Conservation (phyloP, 2,329 filamentous ascomycete genomes). For the Pseudogymnoascus sp. region DNA sequence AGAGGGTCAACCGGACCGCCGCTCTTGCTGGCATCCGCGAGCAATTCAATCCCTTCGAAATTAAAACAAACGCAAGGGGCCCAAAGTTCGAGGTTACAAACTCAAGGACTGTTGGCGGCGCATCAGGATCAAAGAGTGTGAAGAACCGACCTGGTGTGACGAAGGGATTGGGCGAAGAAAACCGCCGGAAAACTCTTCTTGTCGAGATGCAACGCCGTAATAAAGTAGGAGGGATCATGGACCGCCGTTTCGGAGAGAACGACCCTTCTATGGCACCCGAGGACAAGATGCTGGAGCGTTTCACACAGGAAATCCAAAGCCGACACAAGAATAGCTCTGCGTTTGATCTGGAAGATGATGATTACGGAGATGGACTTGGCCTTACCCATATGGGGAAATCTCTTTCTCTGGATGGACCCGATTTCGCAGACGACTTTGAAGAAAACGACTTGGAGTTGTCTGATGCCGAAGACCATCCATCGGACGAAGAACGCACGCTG, state of each 20-base stretch:
- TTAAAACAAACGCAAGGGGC: conserved; percentile 69
- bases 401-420: conserved; percentile 53
- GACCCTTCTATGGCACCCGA: conserved; percentile 91
- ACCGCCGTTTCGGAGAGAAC: conserved; percentile 91
- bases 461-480: conserved; percentile 51
- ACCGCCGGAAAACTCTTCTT: conserved; percentile 73
- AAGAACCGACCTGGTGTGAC: conserved; percentile 73
- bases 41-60: conserved; percentile 95
- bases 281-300: conserved; percentile 84
- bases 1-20: conserved; percentile 67
- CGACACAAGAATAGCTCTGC: conserved; percentile 68
- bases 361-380: conserved; percentile 54
- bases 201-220: conserved; percentile 83
- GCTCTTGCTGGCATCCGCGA: conserved; percentile 83
- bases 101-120: conserved; percentile 46
- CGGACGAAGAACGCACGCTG: conserved; percentile 45
- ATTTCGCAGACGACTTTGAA: conserved; percentile 65
- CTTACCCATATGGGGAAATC: conserved; percentile 81
- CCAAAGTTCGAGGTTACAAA: conserved; percentile 82
- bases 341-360: conserved; percentile 86
- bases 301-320: conserved; percentile 77
- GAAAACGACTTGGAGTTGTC: conserved; percentile 60
- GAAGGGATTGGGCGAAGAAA: conserved; percentile 80
- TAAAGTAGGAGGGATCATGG: conserved; percentile 85
- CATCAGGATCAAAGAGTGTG: conserved; percentile 46